Evolutionary conservation across 345 rosid species (phyloP).

Genomic region (Leavenworthia alabamica): DNA sequence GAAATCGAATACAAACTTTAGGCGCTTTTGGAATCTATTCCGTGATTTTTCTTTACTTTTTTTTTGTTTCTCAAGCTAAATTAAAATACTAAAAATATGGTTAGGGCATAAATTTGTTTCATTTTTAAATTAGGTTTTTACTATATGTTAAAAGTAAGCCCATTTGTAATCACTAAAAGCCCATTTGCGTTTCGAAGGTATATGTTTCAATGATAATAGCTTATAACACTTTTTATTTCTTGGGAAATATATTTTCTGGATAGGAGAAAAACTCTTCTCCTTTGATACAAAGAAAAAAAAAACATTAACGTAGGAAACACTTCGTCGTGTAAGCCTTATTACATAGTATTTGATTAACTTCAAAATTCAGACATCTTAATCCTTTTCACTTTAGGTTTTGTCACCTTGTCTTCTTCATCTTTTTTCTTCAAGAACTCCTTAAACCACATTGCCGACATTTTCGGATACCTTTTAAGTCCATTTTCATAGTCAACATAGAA

Average conservation of each 20-base stretch:
- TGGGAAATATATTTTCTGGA: neutral
- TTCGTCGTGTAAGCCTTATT: neutral
- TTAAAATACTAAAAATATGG: neutral
- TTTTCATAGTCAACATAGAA: slow-evolving; percentile 44
- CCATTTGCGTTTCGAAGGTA: neutral
- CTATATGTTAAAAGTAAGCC: no score
- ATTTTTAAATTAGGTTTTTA: neutral
- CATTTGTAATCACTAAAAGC: neutral
- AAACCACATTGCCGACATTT: slow-evolving; percentile 58
- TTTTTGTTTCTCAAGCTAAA: neutral
- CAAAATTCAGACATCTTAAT: neutral
- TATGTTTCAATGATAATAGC: neutral
- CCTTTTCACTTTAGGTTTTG: neutral
- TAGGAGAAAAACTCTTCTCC: slow-evolving; percentile 1
- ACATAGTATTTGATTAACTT: neutral
- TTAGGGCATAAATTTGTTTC: neutral
- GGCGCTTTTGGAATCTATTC: neutral
- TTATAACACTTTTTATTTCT: neutral
- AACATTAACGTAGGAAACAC: neutral
- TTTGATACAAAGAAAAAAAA: neutral
- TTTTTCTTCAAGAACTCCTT: slow-evolving; percentile 30
- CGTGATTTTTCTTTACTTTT: neutral
- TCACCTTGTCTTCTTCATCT: neutral
- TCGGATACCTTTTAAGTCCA: slow-evolving; percentile 43
- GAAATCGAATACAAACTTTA: no score